phyloP scores from a whole-genome alignment of 805 yeast species.

The Metschnikowia similis region DNA sequence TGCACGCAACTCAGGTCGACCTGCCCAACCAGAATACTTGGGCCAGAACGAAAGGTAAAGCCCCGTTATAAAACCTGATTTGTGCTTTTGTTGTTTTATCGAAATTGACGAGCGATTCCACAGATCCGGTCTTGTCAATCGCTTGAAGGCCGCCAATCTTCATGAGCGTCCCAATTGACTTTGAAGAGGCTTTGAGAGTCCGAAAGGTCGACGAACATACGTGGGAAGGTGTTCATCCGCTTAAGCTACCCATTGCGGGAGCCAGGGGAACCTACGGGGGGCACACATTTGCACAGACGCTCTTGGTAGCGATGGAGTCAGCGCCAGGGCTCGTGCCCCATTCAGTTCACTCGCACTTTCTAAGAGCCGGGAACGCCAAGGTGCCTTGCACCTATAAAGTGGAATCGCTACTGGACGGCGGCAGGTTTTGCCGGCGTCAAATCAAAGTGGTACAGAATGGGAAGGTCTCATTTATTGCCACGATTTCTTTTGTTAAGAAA shows the following conservation, averaged over 20 bases:
- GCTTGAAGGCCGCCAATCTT: background rate
- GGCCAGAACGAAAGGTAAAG: too few relatives aligned
- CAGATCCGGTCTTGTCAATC: too few relatives aligned
- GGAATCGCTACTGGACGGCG: constrained; percentile 47
- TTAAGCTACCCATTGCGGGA: constrained; percentile 34
- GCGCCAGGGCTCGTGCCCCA: constrained; percentile 45
- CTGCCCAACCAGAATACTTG: too few relatives aligned
- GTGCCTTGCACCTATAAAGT: constrained; percentile 53
- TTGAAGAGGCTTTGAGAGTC: constrained; percentile 15
- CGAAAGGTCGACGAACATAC: constrained; percentile 10
- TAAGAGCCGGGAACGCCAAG: constrained; percentile 48
- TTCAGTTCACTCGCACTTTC: constrained; percentile 60
- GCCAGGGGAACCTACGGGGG: constrained; percentile 74
- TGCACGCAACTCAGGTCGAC: too few relatives aligned
- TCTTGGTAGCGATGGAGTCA: constrained; percentile 55
- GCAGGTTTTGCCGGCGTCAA: constrained; percentile 47
- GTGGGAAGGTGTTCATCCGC: constrained; percentile 33
- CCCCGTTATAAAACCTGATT: too few relatives aligned
- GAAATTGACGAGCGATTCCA: too few relatives aligned
- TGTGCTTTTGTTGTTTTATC: too few relatives aligned
- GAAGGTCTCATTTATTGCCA: constrained; percentile 47
- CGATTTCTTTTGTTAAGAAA: constrained; percentile 38
- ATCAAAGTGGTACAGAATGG: constrained; percentile 55
- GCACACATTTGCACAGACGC: constrained; percentile 59
- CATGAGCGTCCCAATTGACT: constrained; percentile 5